Percentiles rank a stretch among this genome's conserved stretches.
Conservation (phyloP, 2,329 filamentous ascomycete species). For the Alternaria gansuensis region DNA sequence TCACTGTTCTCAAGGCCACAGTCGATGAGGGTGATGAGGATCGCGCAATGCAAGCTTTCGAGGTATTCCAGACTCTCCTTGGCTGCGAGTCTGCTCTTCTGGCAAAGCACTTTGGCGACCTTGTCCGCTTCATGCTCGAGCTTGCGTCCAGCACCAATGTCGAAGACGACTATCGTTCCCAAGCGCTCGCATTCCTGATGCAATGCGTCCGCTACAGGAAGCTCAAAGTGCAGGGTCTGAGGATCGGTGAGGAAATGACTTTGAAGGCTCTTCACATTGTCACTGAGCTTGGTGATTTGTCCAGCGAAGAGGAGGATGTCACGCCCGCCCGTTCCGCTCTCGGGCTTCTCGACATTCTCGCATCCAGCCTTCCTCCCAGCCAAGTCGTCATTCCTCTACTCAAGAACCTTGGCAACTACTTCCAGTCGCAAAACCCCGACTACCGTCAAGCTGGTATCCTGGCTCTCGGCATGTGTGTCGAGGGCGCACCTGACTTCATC, state of each 20-base stretch:
- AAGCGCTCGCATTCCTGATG: constrained; percentile 92
- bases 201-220: constrained; percentile 91
- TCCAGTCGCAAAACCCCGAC: constrained; percentile 75
- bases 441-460: constrained; percentile 91
- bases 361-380: constrained; percentile 86
- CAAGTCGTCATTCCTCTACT: constrained; percentile 94
- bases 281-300: constrained; percentile 82
- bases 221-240: constrained; percentile 92
- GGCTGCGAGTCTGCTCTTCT: constrained; percentile 87
- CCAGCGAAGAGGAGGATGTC: constrained; percentile 79
- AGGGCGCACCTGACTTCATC: constrained; percentile 97
- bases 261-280: constrained; percentile 87
- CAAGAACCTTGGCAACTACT: constrained; percentile 83
- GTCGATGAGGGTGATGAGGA: constrained; percentile 85
- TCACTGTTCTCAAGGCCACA: constrained; percentile 84
- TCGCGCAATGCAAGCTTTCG: constrained; percentile 87
- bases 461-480: constrained; percentile 90
- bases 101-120: constrained; percentile 84
- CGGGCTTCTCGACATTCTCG: constrained; percentile 86
- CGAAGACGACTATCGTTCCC: constrained; percentile 85
- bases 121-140: constrained; percentile 93
- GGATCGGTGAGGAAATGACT: constrained; percentile 86
- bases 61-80: constrained; percentile 95
- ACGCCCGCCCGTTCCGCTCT: constrained; percentile 87
- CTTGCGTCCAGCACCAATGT: constrained; percentile 78